Base-by-base conservation (phyloP, 768 basidiomycete species). In the Suillus bovinus region DNA sequence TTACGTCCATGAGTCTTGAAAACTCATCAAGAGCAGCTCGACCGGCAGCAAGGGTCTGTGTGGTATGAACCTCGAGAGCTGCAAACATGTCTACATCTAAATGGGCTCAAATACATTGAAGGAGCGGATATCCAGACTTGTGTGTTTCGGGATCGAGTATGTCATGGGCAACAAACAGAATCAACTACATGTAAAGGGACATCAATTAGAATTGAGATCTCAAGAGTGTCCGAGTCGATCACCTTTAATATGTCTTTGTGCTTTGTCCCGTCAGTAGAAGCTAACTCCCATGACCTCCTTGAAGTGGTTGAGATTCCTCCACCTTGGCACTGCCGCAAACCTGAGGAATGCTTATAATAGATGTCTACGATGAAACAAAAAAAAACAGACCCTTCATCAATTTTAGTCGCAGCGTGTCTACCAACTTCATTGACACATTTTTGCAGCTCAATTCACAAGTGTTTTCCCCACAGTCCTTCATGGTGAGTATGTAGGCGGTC, bases 31-130 rank as follows among this genome's bases (percentile, higher is more conserved):
- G 59, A 49, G 67, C 69, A 11, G 52, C 46, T 44, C 59, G 36
- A 16, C 73, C 72, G 10, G 53, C 62, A 4, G 17, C 41, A 55
- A 77, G 57, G 2, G 73, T 77, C 5, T 61, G 58, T 16, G 71
- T 68, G 0, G 74, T 75, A 44, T 78, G 78, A n/a, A 76, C 64
- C 22, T 75, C 71, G 0, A 79, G 63, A 0, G 69, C 66, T 7
- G 71, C 27, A 47, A 65, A 74, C 62, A 75, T 72, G 44, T 75
- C 70, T 8, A 78, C 60, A 38, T 76, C 72, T 9, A 74, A 49
- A 61, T 74, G 78, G 38, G 68, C 68, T 4, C 72, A 66, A 4
- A 78, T 61, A 24, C 72, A 69, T 36, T 69, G 52, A 1, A 79
- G 67, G 7, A 79, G 64, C 1, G 61, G 16, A 62, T 71, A 74